Base-by-base conservation (phyloP, 164 flowering plant genomes). In the Piper betle region DNA sequence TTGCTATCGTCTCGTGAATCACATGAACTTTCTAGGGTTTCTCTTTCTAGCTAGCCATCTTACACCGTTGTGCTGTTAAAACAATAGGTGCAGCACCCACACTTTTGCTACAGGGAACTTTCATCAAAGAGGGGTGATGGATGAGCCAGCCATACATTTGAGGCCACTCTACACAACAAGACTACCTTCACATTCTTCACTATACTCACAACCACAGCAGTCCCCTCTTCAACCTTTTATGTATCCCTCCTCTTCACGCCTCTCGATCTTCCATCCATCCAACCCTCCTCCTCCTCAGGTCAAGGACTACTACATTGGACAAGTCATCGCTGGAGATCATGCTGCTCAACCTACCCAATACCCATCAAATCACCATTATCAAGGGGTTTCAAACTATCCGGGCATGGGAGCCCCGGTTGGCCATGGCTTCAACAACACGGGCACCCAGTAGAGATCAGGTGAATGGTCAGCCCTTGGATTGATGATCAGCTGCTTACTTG, bases 391-490 rank as follows among this genome's bases (percentile, higher is more conserved):
- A 0, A 79, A 52, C 62, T 84, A 82, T 78, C 83, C 87, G 38
- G 86, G 92, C 79, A 80, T 88, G 59, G 96, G 96, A 16, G 83
- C 92, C n/a, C 88, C 96, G 2, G 71, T 85, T 3, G 79, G 79
- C 13, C 82, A 70, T 37, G 78, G 77, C 37, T 76, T 73, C 58
- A 54, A 37, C 37, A 55, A 10, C 55, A 5, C 53, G 70, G 68
- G 2, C 38, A 1, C 3, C 39, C 4, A 55, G 12, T 0, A 8
- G 58, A 19, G 39, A 38, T 9, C 39, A 38, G 38, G 39, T 33
- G 57, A 33, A 55, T 15, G 58, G 39, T 39, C 58, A 39, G 39
- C 16, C 38, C 15, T 46, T 46, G 50, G 50, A 53, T 53, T 6
- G 55, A 25, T 25, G 33, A 25, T 2, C 33, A 25, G 33, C 33